Conservation (phyloP, 2,329 filamentous ascomycete genomes). For the Aspergillus eucalypticola region DNA sequence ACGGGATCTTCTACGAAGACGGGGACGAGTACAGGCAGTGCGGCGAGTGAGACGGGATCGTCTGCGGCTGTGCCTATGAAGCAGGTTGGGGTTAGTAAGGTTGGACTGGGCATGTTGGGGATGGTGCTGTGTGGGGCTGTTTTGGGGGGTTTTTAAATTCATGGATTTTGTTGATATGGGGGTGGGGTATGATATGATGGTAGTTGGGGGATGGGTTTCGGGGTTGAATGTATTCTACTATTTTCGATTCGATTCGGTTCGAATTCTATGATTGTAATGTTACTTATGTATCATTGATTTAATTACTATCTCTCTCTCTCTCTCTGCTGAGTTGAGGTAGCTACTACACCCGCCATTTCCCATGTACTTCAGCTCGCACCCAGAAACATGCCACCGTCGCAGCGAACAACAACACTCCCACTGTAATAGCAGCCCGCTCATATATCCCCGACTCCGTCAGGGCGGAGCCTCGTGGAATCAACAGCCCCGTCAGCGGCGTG, state of each 20-base stretch:
- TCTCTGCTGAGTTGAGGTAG: background rate
- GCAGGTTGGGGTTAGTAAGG: background rate
- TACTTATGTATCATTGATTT: background rate
- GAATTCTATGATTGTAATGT: background rate
- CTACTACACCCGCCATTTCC: constrained; percentile 1
- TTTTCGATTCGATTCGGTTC: background rate
- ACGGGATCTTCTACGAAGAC: constrained; percentile 11
- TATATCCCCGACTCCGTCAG: constrained; percentile 23
- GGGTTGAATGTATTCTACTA: background rate
- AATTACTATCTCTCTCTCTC: too few species aligned
- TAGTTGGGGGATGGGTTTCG: background rate
- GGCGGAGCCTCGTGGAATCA: constrained; percentile 26
- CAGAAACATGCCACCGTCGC: constrained; percentile 15
- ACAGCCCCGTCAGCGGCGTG: constrained; percentile 36
- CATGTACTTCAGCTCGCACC: background rate
- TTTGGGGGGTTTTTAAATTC: background rate
- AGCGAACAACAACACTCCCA: constrained; percentile 28
- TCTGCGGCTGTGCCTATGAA: background rate
- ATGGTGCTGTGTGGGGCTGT: background rate
- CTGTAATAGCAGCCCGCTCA: constrained; percentile 27
- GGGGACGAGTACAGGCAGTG: background rate
- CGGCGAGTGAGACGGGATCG: background rate
- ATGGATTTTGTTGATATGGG: background rate
- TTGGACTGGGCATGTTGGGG: constrained; percentile 1
- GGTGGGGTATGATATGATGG: background rate